Base-by-base conservation (phyloP, 2,329 filamentous ascomycete species). In the Rutstroemia sp. region DNA sequence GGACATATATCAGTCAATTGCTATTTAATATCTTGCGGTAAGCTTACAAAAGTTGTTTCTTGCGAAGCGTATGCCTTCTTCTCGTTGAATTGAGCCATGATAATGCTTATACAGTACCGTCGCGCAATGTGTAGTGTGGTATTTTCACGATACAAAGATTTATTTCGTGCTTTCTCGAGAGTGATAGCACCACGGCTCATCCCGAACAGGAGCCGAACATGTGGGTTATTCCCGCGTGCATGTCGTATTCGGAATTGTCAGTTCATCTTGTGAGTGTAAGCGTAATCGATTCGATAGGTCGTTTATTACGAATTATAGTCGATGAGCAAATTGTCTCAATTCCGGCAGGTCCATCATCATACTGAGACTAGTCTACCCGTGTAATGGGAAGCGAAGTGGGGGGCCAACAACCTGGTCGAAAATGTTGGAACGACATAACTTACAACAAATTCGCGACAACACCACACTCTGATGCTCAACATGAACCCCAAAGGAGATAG, bases 11-110 rank as follows among this genome's bases (percentile, higher is more conserved):
- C 14, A 42, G 34, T 54, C 30, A 46, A 42, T 27, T 5, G 25
- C 10, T 3, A 42, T 36, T 54, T 9, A 21, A 34, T 19, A 4
- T 9, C 16, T n/a, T 27, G 5, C 19, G n/a, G n/a, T 19, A 39
- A 12, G 58, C 58, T 47, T 46, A 65, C 65, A 48, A 66, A 66
- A 9, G 58, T 56, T 17, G 62, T 61, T 47, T 64, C 65, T 48
- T 65, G 65, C 6, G 48, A 47, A 38, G 57, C 61, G 51, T 67
- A 67, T 2, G 59, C 59, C 30, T 63, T 67, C 23, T 49, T 50
- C 17, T 61, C 36, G 12, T 67, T 59, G 38, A 66, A 66, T 25
- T 39, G 50, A 52, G 61, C 47, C 62, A 64, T 64, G 5, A 27
- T 30, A n/a, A 16, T 19, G 44, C 16, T 23, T 54, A n/a, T 42